Evolutionary conservation across 2,329 filamentous ascomycete species (phyloP).

Genomic region (Fusarium sp.): DNA sequence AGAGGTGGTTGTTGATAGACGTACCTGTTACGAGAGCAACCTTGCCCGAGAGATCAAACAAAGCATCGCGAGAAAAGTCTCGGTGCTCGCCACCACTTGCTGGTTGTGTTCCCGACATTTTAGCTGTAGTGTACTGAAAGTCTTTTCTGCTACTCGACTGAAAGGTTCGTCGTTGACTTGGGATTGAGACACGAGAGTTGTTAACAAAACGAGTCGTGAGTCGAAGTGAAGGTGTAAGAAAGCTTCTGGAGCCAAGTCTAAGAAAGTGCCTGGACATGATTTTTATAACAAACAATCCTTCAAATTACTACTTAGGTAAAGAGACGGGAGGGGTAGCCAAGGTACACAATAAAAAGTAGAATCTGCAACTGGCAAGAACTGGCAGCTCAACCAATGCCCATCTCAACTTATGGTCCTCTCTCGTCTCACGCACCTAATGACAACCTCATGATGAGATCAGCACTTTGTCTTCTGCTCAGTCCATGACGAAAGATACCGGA

Average conservation of each 20-base stretch:
- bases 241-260: not conserved
- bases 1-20: not conserved
- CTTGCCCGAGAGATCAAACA: slow-evolving; percentile 55
- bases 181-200: not conserved
- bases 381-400: slow-evolving; percentile 9
- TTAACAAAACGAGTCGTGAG: not conserved
- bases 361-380: not conserved
- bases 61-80: slow-evolving; percentile 48
- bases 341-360: not conserved
- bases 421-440: slow-evolving; percentile 9
- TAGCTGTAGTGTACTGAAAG: not conserved
- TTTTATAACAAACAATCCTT: slow-evolving; percentile 7
- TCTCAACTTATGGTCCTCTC: slow-evolving; percentile 18
- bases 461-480: not conserved
- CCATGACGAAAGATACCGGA: slow-evolving; percentile 36
- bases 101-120: slow-evolving; percentile 32
- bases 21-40: slow-evolving; percentile 58
- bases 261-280: slow-evolving; percentile 24
- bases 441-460: slow-evolving; percentile 29
- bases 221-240: slow-evolving; percentile 6
- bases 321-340: slow-evolving; percentile 3
- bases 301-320: too few species aligned
- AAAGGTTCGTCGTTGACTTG: slow-evolving; percentile 8
- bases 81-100: slow-evolving; percentile 36
- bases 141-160: not conserved